Base-by-base conservation (phyloP, 805 yeast genomes). In the Sugiyamaella valdiviana region DNA sequence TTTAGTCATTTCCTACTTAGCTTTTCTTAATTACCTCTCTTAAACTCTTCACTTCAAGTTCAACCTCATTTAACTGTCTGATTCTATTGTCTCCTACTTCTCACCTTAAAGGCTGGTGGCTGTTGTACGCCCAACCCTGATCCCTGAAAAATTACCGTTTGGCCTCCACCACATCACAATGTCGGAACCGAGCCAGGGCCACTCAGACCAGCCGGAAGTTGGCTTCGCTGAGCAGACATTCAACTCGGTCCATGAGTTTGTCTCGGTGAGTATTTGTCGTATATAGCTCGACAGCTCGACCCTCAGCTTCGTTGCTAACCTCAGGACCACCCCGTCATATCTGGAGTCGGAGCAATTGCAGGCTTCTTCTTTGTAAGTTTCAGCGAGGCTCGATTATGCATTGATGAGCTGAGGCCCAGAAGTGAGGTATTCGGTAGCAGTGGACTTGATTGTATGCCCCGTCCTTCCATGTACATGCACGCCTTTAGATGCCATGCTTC, bases 281-380 rank as follows among this genome's bases (percentile, higher is more conserved):
- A n/a, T n/a, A n/a, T n/a, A n/a, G n/a, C n/a, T n/a, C n/a, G n/a
- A n/a, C n/a, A n/a, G n/a, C n/a, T n/a, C n/a, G n/a, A n/a, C n/a
- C n/a, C n/a, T n/a, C n/a, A n/a, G n/a, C n/a, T n/a, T 19, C 21
- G 42, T 24, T 45, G 21, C 17, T 9, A 14, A 16, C 2, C 16
- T 41, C 53, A 63, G 5, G 76, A 79, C 44, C 96, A 89, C 64
- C 96, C 96, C 7, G 76, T 82, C 62, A 57, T 85, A 52, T 74
- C 90, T 3, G 82, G 85, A 10, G 57, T 81, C 9, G 95, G 95
- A 14, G 82, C 77, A 0, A 77, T 83, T 53, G 78, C 82, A 4
- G 68, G 79, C 2, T 78, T 49, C 17, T 24, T 54, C 6, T 46
- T 46, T 9, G 50, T 56, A 29, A 48, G 56, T 46, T 36, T 19